These are phyloP conservation scores for Leptographium radiaticola DNA, from an alignment of 2,329 filamentous ascomycete species.

Conservation along the genomic window DNA sequence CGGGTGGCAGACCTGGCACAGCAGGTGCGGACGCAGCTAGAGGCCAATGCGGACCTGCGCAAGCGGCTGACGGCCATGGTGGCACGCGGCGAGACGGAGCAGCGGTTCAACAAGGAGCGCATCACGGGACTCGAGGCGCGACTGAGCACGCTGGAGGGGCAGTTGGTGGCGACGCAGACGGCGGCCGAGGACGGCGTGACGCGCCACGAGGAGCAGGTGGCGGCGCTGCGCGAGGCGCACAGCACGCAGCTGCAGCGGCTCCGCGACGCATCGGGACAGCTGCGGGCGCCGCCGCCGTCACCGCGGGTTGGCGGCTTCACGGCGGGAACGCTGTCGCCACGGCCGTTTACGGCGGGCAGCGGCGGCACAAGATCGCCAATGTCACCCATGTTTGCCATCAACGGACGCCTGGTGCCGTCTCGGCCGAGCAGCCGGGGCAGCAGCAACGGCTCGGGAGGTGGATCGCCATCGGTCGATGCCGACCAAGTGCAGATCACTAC, in stretches of 20 bases:
- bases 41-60: constrained; percentile 64
- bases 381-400: constrained; percentile 45
- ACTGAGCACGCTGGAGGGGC: constrained; percentile 72
- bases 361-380: constrained; percentile 42
- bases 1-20: constrained; percentile 63
- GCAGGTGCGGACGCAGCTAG: constrained; percentile 68
- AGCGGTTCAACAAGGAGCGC: constrained; percentile 63
- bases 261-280: constrained; percentile 29
- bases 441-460: constrained; percentile 17
- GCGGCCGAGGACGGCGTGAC: constrained; percentile 73
- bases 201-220: constrained; percentile 77
- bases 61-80: constrained; percentile 68
- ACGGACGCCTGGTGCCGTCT: constrained; percentile 14
- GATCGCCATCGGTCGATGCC: constrained; percentile 30
- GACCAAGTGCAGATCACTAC: constrained; percentile 59
- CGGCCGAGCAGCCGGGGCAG: constrained; percentile 22
- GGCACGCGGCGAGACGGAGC: constrained; percentile 69
- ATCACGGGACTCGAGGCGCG: constrained; percentile 75
- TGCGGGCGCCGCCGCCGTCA: constrained; percentile 6
- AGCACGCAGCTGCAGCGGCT: constrained; percentile 65
- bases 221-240: constrained; percentile 61
- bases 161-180: constrained; percentile 69
- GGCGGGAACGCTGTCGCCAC: constrained; percentile 27
- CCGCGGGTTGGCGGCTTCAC: not conserved
- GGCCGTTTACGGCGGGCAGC: constrained; percentile 25